phyloP scores from a whole-genome alignment of 1,139 yeast genomes.

The Sugiyamaella xylanicola region DNA sequence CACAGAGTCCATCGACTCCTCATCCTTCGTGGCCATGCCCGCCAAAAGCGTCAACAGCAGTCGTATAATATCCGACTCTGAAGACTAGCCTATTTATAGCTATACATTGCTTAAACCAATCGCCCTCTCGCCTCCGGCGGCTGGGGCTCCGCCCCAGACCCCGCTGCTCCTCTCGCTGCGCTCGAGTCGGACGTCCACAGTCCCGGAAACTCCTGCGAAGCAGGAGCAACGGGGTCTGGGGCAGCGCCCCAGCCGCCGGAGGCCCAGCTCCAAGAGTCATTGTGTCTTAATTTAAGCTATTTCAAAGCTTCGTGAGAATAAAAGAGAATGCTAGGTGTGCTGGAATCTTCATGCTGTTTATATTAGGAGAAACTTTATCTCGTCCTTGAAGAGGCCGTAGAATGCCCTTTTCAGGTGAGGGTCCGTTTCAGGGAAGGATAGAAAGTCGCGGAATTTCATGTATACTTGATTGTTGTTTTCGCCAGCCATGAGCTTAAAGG shows the following conservation, averaged over 20 bases:
- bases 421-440: background rate
- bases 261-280: background rate
- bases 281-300: too few species aligned
- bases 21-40: conserved; percentile 22
- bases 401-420: background rate
- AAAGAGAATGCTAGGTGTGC: too few species aligned
- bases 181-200: background rate
- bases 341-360: too few species aligned
- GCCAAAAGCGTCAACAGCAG: conserved; percentile 24
- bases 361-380: background rate
- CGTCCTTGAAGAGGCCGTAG: background rate
- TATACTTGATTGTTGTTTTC: background rate
- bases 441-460: background rate
- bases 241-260: conserved; percentile 2
- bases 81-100: conserved; percentile 8
- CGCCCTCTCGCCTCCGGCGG: conserved; percentile 14
- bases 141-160: conserved; percentile 17
- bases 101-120: background rate
- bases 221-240: background rate
- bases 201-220: background rate
- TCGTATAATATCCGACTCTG: conserved; percentile 15
- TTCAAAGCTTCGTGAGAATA: too few species aligned
- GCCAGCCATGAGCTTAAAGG: background rate
- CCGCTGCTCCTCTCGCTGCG: conserved; percentile 13
- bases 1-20: conserved; percentile 34